Evolutionary conservation across 1,284 basidiomycete genomes (phyloP), one percentile per base, ranked within the genome.

Genomic region (Coriolopsis trogii): DNA sequence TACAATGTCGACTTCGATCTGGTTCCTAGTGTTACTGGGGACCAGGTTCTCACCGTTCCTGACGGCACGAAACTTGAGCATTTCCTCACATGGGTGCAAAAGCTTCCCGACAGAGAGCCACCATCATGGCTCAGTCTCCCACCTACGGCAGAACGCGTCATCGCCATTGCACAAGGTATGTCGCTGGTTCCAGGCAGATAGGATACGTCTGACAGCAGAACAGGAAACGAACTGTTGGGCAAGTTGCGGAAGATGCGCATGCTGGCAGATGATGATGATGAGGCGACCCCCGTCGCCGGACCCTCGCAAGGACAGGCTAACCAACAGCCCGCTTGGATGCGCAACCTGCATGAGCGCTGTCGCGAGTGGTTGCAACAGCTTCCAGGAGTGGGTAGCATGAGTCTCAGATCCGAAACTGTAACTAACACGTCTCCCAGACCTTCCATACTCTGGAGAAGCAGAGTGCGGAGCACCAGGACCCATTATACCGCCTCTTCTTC

Each of bases 271-370:
- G 93, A 95, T 56, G 93, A 95, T 41, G 83, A 84, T 46, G 91
- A 92, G 23, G 85, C 85, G 15, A 74, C 75, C 1, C 67, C 80
- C 20, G 61, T 75, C 2, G 68, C 75, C 20, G 75, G 76, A 20
- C 73, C 81, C n/a, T 71, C 81, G 6, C 85, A 87, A 62, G 76
- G 80, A 26, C 82, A 83, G 47, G 71, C 81, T 1, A 79, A 80
- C 4, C 84, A 88, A 49, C 89, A 93, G 65, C 95, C 95, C 2
- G 89, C 89, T 0, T 97, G 95, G 95, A 97, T 97, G 95, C 82
- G 89, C 33, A 79, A 82, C 15, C 74, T 97, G 29, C 77, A 87
- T 48, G 85, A 89, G 39, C 85, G 91, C 39, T 91, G 91, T 64
- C 77, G 81, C 39, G 90, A 93, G 67, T 96, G 93, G 92, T 77